Evolutionary conservation across 441 rosid genomes (phyloP).

Genomic region (Bruguiera hainesii): DNA sequence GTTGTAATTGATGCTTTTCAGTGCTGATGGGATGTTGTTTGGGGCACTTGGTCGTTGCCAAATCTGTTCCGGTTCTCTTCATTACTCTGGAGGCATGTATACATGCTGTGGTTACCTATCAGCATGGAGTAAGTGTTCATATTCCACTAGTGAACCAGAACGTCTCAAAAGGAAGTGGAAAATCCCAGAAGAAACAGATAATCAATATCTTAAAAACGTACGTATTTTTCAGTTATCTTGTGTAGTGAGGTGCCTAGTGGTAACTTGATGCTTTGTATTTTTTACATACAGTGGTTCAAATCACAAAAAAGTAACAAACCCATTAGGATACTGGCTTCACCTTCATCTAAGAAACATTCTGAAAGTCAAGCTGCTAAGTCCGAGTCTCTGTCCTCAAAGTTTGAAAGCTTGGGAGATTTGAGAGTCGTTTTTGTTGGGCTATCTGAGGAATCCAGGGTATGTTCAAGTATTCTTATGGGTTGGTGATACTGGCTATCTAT

Average conservation of each 20-base stretch:
- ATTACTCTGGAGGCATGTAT: conserved; percentile 74
- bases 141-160: conserved; percentile 66
- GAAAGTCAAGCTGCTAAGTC: conserved; percentile 43
- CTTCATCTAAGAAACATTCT: conserved; percentile 36
- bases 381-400: conserved; percentile 44
- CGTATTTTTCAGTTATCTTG: conserved; percentile 11
- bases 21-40: conserved; percentile 98
- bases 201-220: conserved; percentile 73
- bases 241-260: conserved; percentile 10
- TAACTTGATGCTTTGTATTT: conserved; percentile 23
- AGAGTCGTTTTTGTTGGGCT: conserved; percentile 67
- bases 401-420: conserved; percentile 68
- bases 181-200: conserved; percentile 64
- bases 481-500: not conserved
- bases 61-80: conserved; percentile 67
- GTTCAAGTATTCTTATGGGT: conserved; percentile 11
- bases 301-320: conserved; percentile 75
- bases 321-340: conserved; percentile 52
- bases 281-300: conserved; percentile 75
- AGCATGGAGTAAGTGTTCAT: conserved; percentile 95
- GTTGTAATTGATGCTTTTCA: conserved; percentile 14
- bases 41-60: conserved; percentile 82
- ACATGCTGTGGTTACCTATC: conserved; percentile 69
- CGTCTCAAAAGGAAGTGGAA: conserved; percentile 80
- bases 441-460: conserved; percentile 59